A percentile compares a stretch with the other conserved stretches of the same genome.
These are phyloP conservation scores for Mollisiaceae sp. DNA, from an alignment of 2,329 filamentous ascomycete species.

Conservation along the genomic window DNA sequence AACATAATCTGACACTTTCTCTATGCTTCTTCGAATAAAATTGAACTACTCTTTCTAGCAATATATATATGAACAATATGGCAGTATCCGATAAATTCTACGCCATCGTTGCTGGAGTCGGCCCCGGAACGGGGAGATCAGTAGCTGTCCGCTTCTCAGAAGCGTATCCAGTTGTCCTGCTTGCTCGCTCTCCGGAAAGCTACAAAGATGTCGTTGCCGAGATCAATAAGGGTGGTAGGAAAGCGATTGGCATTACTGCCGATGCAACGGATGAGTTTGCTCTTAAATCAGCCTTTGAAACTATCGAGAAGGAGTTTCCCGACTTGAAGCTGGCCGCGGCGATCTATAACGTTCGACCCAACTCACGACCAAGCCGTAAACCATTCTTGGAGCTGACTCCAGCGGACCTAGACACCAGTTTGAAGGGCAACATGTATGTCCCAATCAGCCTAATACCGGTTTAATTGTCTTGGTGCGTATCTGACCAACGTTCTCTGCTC, in stretches of 20 bases:
- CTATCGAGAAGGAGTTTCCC: slow-evolving; percentile 57
- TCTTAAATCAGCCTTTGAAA: slow-evolving; percentile 61
- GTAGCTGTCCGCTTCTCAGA: slow-evolving; percentile 62
- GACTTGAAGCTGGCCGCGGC: slow-evolving; percentile 62
- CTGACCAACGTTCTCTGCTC: slow-evolving; percentile 17
- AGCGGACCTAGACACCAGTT: slow-evolving; percentile 52
- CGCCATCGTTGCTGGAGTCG: slow-evolving; percentile 71
- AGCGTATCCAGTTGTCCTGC: slow-evolving; percentile 71
- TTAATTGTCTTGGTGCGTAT: slow-evolving; percentile 9
- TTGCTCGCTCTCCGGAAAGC: slow-evolving; percentile 68
- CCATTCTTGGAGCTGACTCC: slow-evolving; percentile 58
- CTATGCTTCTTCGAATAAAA: background rate
- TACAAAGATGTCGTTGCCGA: slow-evolving; percentile 67
- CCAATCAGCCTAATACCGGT: slow-evolving; percentile 6
- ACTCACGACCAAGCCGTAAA: slow-evolving; percentile 51
- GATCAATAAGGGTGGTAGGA: slow-evolving; percentile 68
- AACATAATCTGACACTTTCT: background rate
- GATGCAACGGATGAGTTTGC: slow-evolving; percentile 59
- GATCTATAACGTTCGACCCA: slow-evolving; percentile 65
- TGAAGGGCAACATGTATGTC: slow-evolving; percentile 38
- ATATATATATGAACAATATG: slow-evolving; percentile 1
- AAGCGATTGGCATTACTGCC: slow-evolving; percentile 71
- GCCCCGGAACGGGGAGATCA: slow-evolving; percentile 62
- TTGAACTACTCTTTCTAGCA: background rate
- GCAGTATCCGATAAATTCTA: slow-evolving; percentile 53